Evolutionary conservation across 1,284 basidiomycete genomes (phyloP).

Genomic region (Flammula alnicola): DNA sequence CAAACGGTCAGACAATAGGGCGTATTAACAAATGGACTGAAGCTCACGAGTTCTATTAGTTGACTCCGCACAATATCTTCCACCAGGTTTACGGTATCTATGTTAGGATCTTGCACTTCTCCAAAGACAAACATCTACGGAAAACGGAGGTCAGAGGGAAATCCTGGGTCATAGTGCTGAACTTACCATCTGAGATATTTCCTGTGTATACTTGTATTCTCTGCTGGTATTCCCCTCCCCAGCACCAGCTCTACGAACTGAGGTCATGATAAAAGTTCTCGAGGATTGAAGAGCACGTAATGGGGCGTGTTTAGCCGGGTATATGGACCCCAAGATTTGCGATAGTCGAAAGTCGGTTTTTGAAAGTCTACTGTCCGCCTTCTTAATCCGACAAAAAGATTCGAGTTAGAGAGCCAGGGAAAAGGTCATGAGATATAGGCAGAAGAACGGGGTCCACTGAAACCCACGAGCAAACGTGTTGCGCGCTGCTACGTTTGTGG

Average conservation of each 20-base stretch:
- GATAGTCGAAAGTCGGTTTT: no score
- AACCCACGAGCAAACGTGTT: no score
- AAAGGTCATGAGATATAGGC: no score
- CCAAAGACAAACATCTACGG: conserved; percentile 95
- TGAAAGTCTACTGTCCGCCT: no score
- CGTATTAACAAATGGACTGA: not conserved
- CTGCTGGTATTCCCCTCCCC: conserved; percentile 14
- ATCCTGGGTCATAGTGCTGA: not conserved
- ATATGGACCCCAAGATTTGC: no score
- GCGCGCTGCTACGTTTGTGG: no score
- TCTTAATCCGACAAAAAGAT: no score
- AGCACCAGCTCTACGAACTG: conserved; percentile 18
- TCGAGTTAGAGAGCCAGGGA: no score
- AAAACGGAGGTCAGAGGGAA: not conserved
- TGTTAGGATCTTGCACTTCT: conserved; percentile 88
- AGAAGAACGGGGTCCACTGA: no score
- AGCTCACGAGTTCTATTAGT: conserved; percentile 86
- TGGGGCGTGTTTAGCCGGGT: no score
- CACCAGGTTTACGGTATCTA: conserved; percentile 89
- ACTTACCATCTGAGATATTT: conserved; percentile 71
- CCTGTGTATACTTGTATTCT: conserved; percentile 66
- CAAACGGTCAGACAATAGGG: not conserved
- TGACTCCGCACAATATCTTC: conserved; percentile 97
- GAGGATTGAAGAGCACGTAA: no score
- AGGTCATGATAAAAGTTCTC: conserved; percentile 13